A percentile compares a stretch with the other conserved stretches of the same genome.
Evolutionary conservation across 768 basidiomycete genomes (phyloP).

Genomic region (Leccinellum rugosiceps): DNA sequence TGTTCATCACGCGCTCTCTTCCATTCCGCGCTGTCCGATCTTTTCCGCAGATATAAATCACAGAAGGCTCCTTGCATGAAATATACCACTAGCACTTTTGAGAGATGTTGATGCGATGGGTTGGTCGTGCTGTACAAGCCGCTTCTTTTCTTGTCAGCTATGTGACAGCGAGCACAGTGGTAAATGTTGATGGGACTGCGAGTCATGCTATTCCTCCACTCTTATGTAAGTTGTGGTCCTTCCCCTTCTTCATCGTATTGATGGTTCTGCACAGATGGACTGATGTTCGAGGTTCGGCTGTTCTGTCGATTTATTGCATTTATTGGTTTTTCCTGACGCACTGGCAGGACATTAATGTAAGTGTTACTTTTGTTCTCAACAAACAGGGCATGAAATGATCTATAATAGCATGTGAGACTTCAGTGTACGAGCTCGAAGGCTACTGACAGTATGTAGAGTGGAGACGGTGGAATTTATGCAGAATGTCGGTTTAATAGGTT

Average conservation of each 20-base stretch:
- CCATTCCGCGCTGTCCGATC: background rate
- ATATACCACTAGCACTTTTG: background rate
- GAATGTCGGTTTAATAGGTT: constrained; percentile 40
- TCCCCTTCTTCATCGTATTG: background rate
- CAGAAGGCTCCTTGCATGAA: background rate
- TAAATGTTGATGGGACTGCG: constrained; percentile 43
- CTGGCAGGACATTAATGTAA: constrained; percentile 57
- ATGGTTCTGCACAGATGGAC: constrained; percentile 38
- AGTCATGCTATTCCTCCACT: constrained; percentile 52
- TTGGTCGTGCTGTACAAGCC: constrained; percentile 2
- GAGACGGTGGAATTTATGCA: constrained; percentile 67
- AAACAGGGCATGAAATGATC: background rate
- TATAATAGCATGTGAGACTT: constrained; percentile 35
- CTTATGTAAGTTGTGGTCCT: constrained; percentile 40
- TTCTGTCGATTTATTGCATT: background rate
- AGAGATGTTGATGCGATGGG: constrained; percentile 12
- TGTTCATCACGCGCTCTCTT: background rate
- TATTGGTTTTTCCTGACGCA: background rate
- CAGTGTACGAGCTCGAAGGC: background rate
- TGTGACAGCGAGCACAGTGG: constrained; percentile 24
- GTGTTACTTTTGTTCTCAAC: constrained; percentile 20
- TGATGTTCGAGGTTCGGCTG: constrained; percentile 55
- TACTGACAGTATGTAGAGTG: constrained; percentile 43
- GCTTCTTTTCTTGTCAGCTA: background rate
- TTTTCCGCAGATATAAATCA: constrained; percentile 6